Base-by-base conservation (phyloP, 768 basidiomycete genomes). In the Podaxis sp. region DNA sequence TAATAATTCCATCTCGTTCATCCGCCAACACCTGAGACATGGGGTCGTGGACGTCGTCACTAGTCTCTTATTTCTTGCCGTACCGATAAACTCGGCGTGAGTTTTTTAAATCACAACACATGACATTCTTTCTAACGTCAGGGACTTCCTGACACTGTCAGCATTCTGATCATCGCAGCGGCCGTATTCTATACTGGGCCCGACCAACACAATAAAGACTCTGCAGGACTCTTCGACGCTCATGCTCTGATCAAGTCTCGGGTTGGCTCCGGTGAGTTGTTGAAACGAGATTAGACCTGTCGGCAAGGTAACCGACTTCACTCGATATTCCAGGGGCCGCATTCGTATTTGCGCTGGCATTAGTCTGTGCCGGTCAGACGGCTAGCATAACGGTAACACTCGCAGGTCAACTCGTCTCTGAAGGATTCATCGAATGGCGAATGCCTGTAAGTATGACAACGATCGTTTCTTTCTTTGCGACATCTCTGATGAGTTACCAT, bases 391-490 rank as follows among this genome's bases (percentile, higher is more conserved):
- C 91, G 0, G 91, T 88, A 6, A 93, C 91, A 0, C 77, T 93
- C 37, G 86, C 89, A 3, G 91, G 91, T 0, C 92, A 93, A 73
- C 84, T 89, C 38, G 87, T 94, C 55, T 86, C 85, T 1, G 91
- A 93, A 69, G 91, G 91, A 0, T 91, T 92, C 72, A 82, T 93
- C 66, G 84, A 84, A 62, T 93, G 90, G 90, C 80, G 82, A 62
- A 81, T 90, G 26, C 86, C 88, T 71, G 76, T 77, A 66, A 33
- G 76, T 66, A 38, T 60, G 40, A 17, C 41, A 24, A 51, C 41
- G 24, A 37, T 52, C 50, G 10, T 22, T 26, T 17, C 26, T 22
- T 26, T 17, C 26, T 56, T 41, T 56, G 20, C 13, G 6, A 8
- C 17, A 40, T 12, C 40, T 40, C 13, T 26, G n/a, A 58, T 17